These are phyloP conservation scores for Lichina pygmaea DNA, from an alignment of 495 filamentous ascomycete genomes.

Conservation along the genomic window DNA sequence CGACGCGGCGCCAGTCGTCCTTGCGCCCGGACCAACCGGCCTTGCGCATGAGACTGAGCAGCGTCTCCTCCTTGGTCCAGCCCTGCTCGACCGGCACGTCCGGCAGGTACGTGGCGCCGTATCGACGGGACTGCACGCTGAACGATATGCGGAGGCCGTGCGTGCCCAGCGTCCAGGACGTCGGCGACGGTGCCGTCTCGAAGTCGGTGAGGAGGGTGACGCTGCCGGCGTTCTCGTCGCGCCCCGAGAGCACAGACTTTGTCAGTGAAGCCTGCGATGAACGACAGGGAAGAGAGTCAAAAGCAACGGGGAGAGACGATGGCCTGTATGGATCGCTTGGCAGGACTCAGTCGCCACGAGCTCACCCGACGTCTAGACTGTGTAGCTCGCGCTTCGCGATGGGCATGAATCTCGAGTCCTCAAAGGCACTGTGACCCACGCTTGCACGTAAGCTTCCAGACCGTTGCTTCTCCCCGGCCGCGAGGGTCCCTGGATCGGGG, in stretches of 20 bases:
- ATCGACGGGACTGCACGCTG: slow-evolving; percentile 11
- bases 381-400: slow-evolving; percentile 40
- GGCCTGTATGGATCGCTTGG: neutral
- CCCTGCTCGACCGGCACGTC: slow-evolving; percentile 81
- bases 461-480: neutral
- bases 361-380: slow-evolving; percentile 13
- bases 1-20: slow-evolving; percentile 48
- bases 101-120: slow-evolving; percentile 61
- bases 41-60: slow-evolving; percentile 79
- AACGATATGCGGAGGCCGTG: slow-evolving; percentile 44
- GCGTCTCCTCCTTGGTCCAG: slow-evolving; percentile 83
- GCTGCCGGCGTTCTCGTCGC: neutral
- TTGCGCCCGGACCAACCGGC: slow-evolving; percentile 53
- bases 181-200: slow-evolving; percentile 24
- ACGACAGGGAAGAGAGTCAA: neutral
- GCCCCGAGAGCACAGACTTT: too few species aligned
- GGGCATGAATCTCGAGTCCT: slow-evolving; percentile 65
- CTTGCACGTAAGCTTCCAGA: neutral
- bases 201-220: slow-evolving; percentile 19
- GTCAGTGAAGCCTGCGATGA: neutral
- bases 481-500: neutral
- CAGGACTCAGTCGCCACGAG: neutral
- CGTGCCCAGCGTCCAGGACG: slow-evolving; percentile 67
- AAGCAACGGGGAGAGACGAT: neutral
- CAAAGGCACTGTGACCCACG: slow-evolving; percentile 31